Percentiles rank a stretch among this genome's conserved stretches.
Conservation (phyloP, 208 protist genomes). For the Naegleria lovaniensis region DNA sequence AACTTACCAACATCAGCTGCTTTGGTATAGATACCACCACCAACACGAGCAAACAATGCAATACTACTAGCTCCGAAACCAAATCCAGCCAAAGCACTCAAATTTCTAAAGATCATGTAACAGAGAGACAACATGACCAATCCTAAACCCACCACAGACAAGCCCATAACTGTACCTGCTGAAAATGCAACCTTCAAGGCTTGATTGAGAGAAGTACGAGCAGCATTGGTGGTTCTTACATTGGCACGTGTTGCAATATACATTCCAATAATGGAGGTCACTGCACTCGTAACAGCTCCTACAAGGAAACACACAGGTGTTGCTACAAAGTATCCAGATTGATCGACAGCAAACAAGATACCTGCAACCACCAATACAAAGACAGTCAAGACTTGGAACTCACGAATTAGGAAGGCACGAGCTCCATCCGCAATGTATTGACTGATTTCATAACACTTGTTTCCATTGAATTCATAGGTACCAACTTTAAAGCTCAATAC, state of each 20-base stretch:
- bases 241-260: not conserved
- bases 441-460: not conserved
- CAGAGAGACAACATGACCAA: not conserved
- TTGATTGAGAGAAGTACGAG: not conserved
- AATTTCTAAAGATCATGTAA: conserved; percentile 27
- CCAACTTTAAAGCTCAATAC: not conserved
- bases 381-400: not conserved
- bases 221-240: not conserved
- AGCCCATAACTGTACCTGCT: conserved; percentile 29
- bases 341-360: not conserved
- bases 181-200: conserved; percentile 4
- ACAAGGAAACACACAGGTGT: not conserved
- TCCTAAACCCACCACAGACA: conserved; percentile 26
- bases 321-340: not conserved
- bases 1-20: not conserved
- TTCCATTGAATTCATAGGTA: not conserved
- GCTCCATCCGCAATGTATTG: not conserved
- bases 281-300: not conserved
- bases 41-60: conserved; percentile 87
- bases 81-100: conserved; percentile 68
- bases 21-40: conserved; percentile 69
- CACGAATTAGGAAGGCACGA: not conserved
- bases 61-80: conserved; percentile 88
- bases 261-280: conserved; percentile 5
- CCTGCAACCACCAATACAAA: not conserved